A percentile compares a stretch with the other conserved stretches of the same genome.
These are phyloP conservation scores for Saccharomyces mikatae DNA, from an alignment of 805 yeast genomes.

Conservation along the genomic window DNA sequence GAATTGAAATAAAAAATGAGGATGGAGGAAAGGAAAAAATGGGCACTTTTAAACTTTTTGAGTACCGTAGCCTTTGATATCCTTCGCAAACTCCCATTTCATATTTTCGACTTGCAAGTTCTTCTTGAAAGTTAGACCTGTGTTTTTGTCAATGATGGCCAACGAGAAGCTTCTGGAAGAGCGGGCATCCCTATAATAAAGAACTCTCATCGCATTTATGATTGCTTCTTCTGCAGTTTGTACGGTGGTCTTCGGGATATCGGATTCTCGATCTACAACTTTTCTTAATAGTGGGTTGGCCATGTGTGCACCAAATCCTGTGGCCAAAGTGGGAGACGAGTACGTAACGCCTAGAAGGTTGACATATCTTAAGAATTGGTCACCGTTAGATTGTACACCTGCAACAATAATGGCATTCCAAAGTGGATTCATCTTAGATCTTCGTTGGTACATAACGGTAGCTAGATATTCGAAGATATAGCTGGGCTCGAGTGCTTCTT, in stretches of 20 bases:
- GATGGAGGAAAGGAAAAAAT: not conserved
- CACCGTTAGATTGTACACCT: conserved; percentile 59
- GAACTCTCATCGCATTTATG: conserved; percentile 82
- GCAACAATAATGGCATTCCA: conserved; percentile 94
- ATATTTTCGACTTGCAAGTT: conserved; percentile 61
- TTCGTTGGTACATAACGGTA: conserved; percentile 74
- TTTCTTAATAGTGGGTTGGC: conserved; percentile 89
- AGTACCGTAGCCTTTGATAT: conserved; percentile 85
- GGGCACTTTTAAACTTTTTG: conserved; percentile 35
- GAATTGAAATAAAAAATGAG: not conserved
- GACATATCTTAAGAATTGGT: conserved; percentile 75
- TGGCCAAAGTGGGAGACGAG: conserved; percentile 80
- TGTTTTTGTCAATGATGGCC: conserved; percentile 62
- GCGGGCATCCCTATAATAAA: conserved; percentile 94
- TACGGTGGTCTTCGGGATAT: conserved; percentile 58
- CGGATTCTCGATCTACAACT: conserved; percentile 70
- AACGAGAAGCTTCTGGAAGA: conserved; percentile 78
- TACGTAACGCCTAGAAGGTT: conserved; percentile 89
- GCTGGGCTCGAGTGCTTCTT: conserved; percentile 68
- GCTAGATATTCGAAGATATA: conserved; percentile 83
- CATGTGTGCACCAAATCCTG: conserved; percentile 93
- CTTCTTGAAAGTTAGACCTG: conserved; percentile 57
- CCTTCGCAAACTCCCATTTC: conserved; percentile 86
- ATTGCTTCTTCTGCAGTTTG: conserved; percentile 72
- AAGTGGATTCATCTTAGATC: conserved; percentile 89